phyloP scores from a whole-genome alignment of 129 eudicot species.

The Saposhnikovia divaricata region DNA sequence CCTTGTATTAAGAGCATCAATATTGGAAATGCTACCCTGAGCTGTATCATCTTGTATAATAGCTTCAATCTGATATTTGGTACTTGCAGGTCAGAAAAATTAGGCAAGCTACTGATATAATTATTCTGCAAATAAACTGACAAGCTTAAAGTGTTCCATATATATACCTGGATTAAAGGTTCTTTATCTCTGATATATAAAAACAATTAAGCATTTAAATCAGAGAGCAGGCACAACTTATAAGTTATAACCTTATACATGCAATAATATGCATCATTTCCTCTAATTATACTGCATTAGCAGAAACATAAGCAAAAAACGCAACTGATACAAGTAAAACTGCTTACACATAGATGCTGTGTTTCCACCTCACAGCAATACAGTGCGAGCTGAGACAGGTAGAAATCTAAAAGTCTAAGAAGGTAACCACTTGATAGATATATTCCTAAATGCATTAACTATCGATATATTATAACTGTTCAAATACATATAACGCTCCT shows the following conservation, averaged over 20 bases:
- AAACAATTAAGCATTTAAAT: neutral
- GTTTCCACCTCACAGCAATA: neutral
- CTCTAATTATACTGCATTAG: neutral
- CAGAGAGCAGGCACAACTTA: neutral
- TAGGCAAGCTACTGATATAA: neutral
- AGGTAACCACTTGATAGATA: neutral
- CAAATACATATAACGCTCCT: neutral
- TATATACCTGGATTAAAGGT: neutral
- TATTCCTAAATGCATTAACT: neutral
- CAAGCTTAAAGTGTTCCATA: neutral
- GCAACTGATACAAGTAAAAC: neutral
- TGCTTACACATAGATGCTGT: neutral
- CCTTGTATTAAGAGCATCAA: conserved; percentile 59
- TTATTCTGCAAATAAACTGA: neutral
- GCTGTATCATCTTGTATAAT: conserved; percentile 66
- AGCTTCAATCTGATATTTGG: conserved; percentile 61
- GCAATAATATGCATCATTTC: neutral
- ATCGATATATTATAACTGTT: neutral
- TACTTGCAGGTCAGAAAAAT: conserved; percentile 7
- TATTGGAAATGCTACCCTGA: conserved; percentile 53
- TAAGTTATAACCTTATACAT: neutral
- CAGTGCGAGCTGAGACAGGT: neutral
- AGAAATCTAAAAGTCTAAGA: neutral
- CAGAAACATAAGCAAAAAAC: neutral
- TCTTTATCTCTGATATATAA: neutral